These are phyloP conservation scores for Aspergillus transmontanensis DNA, from an alignment of 2,329 filamentous ascomycete genomes.

Conservation along the genomic window DNA sequence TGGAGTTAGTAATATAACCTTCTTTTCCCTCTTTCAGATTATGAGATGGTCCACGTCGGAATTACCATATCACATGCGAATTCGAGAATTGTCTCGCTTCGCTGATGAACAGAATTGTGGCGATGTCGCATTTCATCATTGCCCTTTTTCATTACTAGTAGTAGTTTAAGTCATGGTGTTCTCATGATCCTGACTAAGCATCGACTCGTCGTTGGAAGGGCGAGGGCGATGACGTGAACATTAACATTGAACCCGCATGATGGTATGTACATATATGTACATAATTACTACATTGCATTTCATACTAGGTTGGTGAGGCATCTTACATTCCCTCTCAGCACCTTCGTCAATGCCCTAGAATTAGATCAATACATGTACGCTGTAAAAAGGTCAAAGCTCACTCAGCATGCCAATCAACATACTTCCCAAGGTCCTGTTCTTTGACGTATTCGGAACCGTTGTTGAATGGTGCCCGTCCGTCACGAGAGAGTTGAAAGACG, in stretches of 20 bases:
- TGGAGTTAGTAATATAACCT: background rate
- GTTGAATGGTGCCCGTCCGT: constrained; percentile 77
- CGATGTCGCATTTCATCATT: background rate
- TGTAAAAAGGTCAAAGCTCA: background rate
- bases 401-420: constrained; percentile 24
- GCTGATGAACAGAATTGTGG: background rate
- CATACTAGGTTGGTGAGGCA: background rate
- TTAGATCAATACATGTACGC: background rate
- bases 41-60: background rate
- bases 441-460: constrained; percentile 57
- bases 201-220: background rate
- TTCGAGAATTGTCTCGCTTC: background rate
- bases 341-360: background rate
- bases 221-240: background rate
- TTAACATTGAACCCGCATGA: background rate
- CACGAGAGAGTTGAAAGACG: constrained; percentile 57
- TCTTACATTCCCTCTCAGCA: background rate
- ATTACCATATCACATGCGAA: background rate
- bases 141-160: no score
- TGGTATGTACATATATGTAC: background rate
- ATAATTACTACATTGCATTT: background rate
- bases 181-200: background rate
- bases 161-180: no score
- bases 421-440: constrained; percentile 33
- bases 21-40: background rate